phyloP scores from a whole-genome alignment of 2,329 filamentous ascomycete genomes.

The Ceratocystiopsis minuta region DNA sequence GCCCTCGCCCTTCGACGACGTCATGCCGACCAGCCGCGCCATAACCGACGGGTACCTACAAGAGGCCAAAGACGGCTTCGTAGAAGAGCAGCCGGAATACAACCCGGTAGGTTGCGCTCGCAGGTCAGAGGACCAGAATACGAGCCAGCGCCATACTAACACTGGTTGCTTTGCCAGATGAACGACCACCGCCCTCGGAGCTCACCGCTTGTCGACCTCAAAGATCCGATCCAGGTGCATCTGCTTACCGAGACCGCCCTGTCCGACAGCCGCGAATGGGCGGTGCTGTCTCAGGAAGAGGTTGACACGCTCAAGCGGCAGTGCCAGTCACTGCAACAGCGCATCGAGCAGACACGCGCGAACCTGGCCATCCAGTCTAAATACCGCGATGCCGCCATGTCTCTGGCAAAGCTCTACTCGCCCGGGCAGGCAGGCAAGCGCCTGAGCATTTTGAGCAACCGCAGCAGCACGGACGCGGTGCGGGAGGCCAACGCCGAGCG shows the following conservation, averaged over 20 bases:
- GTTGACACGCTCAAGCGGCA: constrained; percentile 86
- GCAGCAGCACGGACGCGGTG: constrained; percentile 29
- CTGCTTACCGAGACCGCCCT: constrained; percentile 86
- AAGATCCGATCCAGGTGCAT: constrained; percentile 69
- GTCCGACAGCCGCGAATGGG: constrained; percentile 67
- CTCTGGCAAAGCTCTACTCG: constrained; percentile 64
- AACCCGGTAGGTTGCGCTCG: constrained; percentile 29
- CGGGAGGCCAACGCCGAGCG: constrained; percentile 57
- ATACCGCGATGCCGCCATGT: constrained; percentile 80
- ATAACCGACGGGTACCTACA: constrained; percentile 41
- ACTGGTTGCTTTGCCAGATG: constrained; percentile 20
- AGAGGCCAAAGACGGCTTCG: constrained; percentile 35
- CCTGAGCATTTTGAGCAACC: constrained; percentile 31
- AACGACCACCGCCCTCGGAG: constrained; percentile 34
- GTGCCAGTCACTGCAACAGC: constrained; percentile 48
- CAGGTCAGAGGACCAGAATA: not conserved
- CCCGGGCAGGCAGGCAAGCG: constrained; percentile 23
- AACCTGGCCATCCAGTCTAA: constrained; percentile 84
- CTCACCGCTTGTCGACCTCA: constrained; percentile 40
- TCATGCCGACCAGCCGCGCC: constrained; percentile 26
- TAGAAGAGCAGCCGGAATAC: constrained; percentile 33
- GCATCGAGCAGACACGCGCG: constrained; percentile 65
- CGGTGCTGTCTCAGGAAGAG: constrained; percentile 79
- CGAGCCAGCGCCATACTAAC: too few species aligned
- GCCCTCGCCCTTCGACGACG: constrained; percentile 16